Base-by-base conservation (phyloP, 2,329 filamentous ascomycete species). In the Apiospora hydei region DNA sequence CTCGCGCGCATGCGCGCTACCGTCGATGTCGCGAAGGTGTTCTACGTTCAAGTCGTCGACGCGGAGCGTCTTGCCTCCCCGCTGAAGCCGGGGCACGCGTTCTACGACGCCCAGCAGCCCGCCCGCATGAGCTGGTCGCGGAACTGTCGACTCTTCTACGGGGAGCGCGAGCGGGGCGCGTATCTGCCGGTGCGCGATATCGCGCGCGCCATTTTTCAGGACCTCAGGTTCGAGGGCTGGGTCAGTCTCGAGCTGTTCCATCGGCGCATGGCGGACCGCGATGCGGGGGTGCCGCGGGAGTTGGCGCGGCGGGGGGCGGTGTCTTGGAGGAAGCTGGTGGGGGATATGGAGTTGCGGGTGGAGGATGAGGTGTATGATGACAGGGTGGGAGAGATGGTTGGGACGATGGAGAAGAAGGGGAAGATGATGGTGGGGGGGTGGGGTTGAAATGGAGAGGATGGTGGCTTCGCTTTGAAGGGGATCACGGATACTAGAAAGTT, bases 21-120 rank as follows among this genome's bases (percentile, higher is more conserved):
- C 0, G 82, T 94, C 8, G 88, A 94, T 73, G 84, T 88, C 1
- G 80, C 83, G 57, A 94, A 92, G 79, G 85, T 96, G 0, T 94
- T 94, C 77, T 94, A 93, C 77, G 85, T 96, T 1, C 94, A 96
- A 78, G 86, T 95, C 10, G 93, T 93, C 6, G 93, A 96, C 77
- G 93, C 90, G 0, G 92, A 94, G 79, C 84, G 87, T 4, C 84
- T 95, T 4, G 77, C 80, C 0, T 77, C 82, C 14, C 92, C 93
- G 0, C 80, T 95, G 11, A 76, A 86, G 2, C 78, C 85, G 26
- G 86, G 84, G 1, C 91, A 94, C 78, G 79, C 83, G 7, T 92
- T 88, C 77, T 88, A 92, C 81, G 83, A 88, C 11, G 80, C 85
- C 0, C 85, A 84, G 5, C 91, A 93, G 80, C 87, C 87, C 21